These are phyloP conservation scores for Talaromyces sp. DNA, from an alignment of 2,329 filamentous ascomycete species.

Conservation along the genomic window DNA sequence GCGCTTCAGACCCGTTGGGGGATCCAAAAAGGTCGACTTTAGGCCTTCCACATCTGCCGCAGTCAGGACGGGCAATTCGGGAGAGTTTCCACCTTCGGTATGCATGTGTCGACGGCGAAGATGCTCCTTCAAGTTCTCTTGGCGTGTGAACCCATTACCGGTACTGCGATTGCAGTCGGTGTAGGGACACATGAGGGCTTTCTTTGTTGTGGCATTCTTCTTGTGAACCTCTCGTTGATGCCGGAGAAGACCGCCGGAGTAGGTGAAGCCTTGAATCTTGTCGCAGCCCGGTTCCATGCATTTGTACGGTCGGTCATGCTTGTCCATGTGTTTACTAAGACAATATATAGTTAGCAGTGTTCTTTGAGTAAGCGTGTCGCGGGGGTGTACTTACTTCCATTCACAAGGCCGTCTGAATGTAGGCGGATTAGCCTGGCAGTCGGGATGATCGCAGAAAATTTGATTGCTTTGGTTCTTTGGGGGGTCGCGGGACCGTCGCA, in stretches of 20 bases:
- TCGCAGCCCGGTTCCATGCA: constrained; percentile 80
- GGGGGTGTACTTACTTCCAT: constrained; percentile 70
- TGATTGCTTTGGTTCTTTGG: constrained; percentile 67
- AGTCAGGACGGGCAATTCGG: constrained; percentile 31
- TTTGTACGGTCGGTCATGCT: constrained; percentile 90
- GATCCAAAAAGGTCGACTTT: constrained; percentile 28
- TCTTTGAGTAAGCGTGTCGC: neutral
- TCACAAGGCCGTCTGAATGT: constrained; percentile 82
- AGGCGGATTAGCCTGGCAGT: constrained; percentile 63
- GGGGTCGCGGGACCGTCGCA: constrained; percentile 49
- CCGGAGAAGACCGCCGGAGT: constrained; percentile 81
- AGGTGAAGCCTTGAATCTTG: constrained; percentile 91
- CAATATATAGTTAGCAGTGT: neutral
- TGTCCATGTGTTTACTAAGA: constrained; percentile 92
- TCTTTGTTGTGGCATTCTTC: constrained; percentile 83
- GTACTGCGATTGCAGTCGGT: constrained; percentile 82
- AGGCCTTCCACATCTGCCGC: constrained; percentile 31
- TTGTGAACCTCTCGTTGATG: constrained; percentile 93
- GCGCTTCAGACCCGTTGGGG: constrained; percentile 32
- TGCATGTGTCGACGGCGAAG: constrained; percentile 80
- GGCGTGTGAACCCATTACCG: constrained; percentile 85
- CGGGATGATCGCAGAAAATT: constrained; percentile 68
- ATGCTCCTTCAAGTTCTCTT: constrained; percentile 93
- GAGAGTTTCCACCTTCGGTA: constrained; percentile 32
- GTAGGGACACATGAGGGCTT: constrained; percentile 82